Conservation (phyloP, 495 filamentous ascomycete genomes). For the Oleoguttula mirabilis region DNA sequence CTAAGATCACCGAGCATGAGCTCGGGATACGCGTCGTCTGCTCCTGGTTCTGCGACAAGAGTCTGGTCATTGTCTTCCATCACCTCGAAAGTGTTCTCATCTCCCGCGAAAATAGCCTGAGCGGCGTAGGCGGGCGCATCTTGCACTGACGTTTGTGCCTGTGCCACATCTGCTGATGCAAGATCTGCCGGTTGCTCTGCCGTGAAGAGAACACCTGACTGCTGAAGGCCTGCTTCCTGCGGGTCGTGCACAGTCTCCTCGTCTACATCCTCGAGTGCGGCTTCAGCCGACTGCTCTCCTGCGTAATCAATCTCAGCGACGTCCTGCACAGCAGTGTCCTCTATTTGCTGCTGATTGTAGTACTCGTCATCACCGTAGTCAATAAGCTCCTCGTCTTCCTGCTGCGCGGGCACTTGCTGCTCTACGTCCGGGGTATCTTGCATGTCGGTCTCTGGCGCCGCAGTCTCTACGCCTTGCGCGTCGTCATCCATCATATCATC, state of each 20-base stretch:
- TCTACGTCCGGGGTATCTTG: constrained; percentile 16
- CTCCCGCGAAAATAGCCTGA: no score
- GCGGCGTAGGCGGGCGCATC: no score
- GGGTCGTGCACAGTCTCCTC: constrained; percentile 24
- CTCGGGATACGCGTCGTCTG: no score
- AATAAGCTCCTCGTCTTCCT: constrained; percentile 27
- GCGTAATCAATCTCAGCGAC: neutral
- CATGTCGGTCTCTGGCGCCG: constrained; percentile 7
- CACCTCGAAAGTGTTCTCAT: no score
- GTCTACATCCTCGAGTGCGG: constrained; percentile 14
- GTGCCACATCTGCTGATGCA: no score
- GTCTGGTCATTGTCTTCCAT: no score
- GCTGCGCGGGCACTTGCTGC: constrained; percentile 6
- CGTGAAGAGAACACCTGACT: no score
- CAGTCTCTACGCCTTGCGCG: constrained; percentile 4
- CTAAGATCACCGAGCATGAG: no score
- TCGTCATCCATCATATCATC: constrained; percentile 38
- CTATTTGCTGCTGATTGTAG: constrained; percentile 5
- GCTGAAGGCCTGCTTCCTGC: no score
- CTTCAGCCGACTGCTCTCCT: constrained; percentile 6
- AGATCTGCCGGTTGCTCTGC: no score
- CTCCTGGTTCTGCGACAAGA: no score
- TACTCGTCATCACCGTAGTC: constrained; percentile 26
- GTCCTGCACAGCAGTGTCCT: constrained; percentile 12
- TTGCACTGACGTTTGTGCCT: no score